Base-by-base conservation (phyloP, 75 land plant genomes). In the Ceratopteris richardii region DNA sequence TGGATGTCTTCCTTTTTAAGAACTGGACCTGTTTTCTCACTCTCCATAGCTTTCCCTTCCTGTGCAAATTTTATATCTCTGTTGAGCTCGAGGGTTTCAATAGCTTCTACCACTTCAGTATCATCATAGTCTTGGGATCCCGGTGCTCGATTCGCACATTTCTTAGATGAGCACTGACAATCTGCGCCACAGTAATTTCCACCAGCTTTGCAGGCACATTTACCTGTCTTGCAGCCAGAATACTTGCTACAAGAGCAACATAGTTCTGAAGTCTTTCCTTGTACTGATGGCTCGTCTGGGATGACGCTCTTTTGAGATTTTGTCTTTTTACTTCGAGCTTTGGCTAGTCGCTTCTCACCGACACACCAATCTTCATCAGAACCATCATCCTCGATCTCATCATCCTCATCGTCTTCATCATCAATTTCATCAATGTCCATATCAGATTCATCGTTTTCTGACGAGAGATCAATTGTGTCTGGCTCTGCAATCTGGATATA, bases 211-310 rank as follows among this genome's bases (percentile, higher is more conserved):
- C 99, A 95, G 29, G 75, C 71, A 57, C 99, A 95, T 70, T 79
- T 90, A 31, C 13, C 73, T 9, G 85, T 85, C 51, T 86, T 95
- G 67, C 99, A 95, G 14, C 61, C 71, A 5, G 91, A 90, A 21
- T 3, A 20, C 23, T 60, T 72, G 36, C 76, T 63, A 57, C 99
- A 95, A 7, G 81, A 48, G 67, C 98, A 94, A 67, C 95, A 85
- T 0, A 46, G 24, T 18, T 29, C 65, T 28, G 66, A 21, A 31
- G 57, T 55, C n/a, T 22, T 28, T 28, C 31, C 20, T 33, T 33
- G 37, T 4, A 33, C 9, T 33, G 37, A 33, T 33, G 37, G 7
- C 51, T 36, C 21, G 9, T 20, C 25, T 18, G 26, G 43, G 30
- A 29, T 51, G n/a, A 2, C 9, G 40, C 54, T 56, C n/a, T 63